A percentile compares a stretch with the other conserved stretches of the same genome.
Evolutionary conservation across 306 rosid genomes (phyloP).

Genomic region (Malus domestica): ASM211411v1 NC_041803.1:6932501-6933000

Average conservation of each 20-base stretch:
- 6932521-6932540: background rate
- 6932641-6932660: background rate
- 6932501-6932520: background rate
- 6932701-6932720: no score
- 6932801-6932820: slow-evolving; percentile 59
- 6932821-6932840: slow-evolving; percentile 48
- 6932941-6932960: background rate
- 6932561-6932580: background rate
- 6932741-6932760: slow-evolving; percentile 27
- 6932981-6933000: no score
- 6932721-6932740: background rate
- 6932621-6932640: background rate
- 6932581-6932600: background rate
- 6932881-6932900: background rate
- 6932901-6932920: background rate
- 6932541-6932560: rapidly evolving
- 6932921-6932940: background rate
- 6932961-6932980: background rate
- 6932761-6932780: slow-evolving; percentile 18
- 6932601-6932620: background rate
- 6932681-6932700: background rate
- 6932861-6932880: slow-evolving; percentile 66
- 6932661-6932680: background rate
- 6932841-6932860: slow-evolving; percentile 46
- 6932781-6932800: slow-evolving; percentile 36